Evolutionary conservation across 1,139 yeast species (phyloP).

Genomic region (Pichia cactophila): DNA sequence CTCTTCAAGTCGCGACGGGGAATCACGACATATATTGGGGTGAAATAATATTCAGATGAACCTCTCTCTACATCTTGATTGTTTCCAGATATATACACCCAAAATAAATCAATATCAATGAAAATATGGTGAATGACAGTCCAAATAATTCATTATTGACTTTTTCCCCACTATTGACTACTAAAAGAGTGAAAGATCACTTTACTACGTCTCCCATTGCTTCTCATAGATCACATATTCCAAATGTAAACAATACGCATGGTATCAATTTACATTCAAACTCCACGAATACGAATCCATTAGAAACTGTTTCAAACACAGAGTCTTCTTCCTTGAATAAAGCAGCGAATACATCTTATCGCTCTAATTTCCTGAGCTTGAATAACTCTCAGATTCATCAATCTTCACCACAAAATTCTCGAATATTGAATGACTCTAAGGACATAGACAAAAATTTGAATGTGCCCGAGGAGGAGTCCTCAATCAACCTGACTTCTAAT

Average conservation of each 20-base stretch:
- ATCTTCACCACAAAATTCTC: conserved; percentile 14
- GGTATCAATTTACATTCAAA: background rate
- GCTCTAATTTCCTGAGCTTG: conserved; percentile 3
- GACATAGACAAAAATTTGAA: background rate
- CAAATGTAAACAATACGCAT: background rate
- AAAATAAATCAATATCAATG: background rate
- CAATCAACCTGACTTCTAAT: background rate
- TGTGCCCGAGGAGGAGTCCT: background rate
- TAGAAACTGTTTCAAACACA: conserved; percentile 6
- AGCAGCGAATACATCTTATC: background rate
- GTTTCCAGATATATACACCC: too few relatives aligned
- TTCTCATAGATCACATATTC: background rate
- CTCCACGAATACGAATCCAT: conserved; percentile 18
- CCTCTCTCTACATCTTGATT: too few relatives aligned
- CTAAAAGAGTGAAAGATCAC: conserved; percentile 37
- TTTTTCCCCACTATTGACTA: conserved; percentile 51
- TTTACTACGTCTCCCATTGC: conserved; percentile 52
- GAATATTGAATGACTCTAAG: conserved; percentile 3
- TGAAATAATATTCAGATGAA: too few relatives aligned
- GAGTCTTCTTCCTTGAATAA: background rate
- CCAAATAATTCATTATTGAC: conserved; percentile 53
- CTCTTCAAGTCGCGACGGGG: background rate
- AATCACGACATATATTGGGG: background rate
- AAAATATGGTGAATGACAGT: conserved; percentile 25
- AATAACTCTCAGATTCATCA: conserved; percentile 14